Percentiles rank a stretch among this genome's conserved stretches.
Evolutionary conservation across 2,329 filamentous ascomycete genomes (phyloP).

Genomic region (Xylaria digitata): DNA sequence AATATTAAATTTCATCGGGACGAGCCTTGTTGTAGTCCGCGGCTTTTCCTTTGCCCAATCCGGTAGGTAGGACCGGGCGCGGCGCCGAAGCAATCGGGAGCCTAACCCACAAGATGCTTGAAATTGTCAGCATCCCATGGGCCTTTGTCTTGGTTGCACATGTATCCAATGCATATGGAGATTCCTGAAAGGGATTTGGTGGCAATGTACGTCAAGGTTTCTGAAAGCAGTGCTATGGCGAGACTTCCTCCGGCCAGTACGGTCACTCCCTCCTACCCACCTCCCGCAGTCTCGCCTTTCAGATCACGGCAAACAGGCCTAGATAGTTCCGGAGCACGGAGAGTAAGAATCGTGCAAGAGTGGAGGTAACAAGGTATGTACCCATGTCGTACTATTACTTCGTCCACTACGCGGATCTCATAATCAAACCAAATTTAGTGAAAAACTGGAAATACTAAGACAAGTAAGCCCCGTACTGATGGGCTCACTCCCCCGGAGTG

Average conservation of each 20-base stretch:
- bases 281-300: neutral
- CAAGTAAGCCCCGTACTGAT: slow-evolving; percentile 18
- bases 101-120: slow-evolving; percentile 6
- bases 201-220: slow-evolving; percentile 12
- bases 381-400: slow-evolving; percentile 16
- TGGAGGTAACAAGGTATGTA: slow-evolving; percentile 10
- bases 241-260: slow-evolving; percentile 18
- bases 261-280: slow-evolving; percentile 7
- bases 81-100: neutral
- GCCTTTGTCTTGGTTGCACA: neutral
- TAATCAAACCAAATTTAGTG: slow-evolving; percentile 1
- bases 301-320: slow-evolving; percentile 3
- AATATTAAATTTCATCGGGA: neutral
- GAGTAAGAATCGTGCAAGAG: neutral
- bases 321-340: slow-evolving; percentile 8
- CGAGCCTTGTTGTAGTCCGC: neutral
- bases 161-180: slow-evolving; percentile 1
- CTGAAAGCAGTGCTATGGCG: slow-evolving; percentile 10
- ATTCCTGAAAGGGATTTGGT: too few relatives aligned
- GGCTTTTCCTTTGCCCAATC: slow-evolving; percentile 8
- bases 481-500: slow-evolving; percentile 15
- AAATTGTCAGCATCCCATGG: slow-evolving; percentile 31
- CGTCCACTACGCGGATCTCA: neutral
- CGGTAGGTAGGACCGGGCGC: neutral
- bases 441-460: neutral